Base-by-base conservation (phyloP, 441 rosid genomes). In the Melastoma candidum region DNA sequence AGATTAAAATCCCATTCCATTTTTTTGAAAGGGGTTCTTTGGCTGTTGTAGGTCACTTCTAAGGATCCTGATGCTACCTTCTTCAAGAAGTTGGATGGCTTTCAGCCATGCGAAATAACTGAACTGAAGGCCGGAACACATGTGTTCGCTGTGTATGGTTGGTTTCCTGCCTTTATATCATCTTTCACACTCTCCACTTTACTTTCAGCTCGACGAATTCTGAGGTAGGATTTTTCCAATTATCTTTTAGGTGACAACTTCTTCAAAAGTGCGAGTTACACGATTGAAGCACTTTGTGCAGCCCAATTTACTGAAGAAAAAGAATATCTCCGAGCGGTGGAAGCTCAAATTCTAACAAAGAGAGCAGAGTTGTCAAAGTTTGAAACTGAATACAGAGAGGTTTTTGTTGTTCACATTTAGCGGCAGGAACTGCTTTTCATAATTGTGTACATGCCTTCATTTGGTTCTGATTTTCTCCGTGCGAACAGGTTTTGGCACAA, bases 351-450 rank as follows among this genome's bases (percentile, higher is more conserved):
- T 67, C 73, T 92, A 44, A 73, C 77, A 26, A 92, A 87, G 71
- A 81, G 95, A 44, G 92, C 66, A 3, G 96, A 92, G 61, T 58
- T 92, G 53, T 76, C 95, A 44, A 84, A 85, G 78, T 92, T 92
- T 63, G 98, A 92, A 75, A 75, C 76, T 65, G 95, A 88, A 74
- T 92, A 92, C 61, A 76, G 85, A 68, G 97, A 88, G 89, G 98
- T 84, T 4, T 17, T 63, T 47, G 3, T 13, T 47, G 54, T 65
- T 48, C 46, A 63, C 36, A 25, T 17, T 1, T 47, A 10, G 47
- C 49, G 25, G 46, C 12, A 47, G 51, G 17, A 26, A 54, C 46
- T 57, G 10, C 56, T 51, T 29, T 7, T 47, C 2, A 36, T 24
- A 12, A 29, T 9, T 0, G n/a, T 44, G 56, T 32, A 8, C 7